Conservation (phyloP, 495 filamentous ascomycete genomes). For the Penicillium taxi region DNA sequence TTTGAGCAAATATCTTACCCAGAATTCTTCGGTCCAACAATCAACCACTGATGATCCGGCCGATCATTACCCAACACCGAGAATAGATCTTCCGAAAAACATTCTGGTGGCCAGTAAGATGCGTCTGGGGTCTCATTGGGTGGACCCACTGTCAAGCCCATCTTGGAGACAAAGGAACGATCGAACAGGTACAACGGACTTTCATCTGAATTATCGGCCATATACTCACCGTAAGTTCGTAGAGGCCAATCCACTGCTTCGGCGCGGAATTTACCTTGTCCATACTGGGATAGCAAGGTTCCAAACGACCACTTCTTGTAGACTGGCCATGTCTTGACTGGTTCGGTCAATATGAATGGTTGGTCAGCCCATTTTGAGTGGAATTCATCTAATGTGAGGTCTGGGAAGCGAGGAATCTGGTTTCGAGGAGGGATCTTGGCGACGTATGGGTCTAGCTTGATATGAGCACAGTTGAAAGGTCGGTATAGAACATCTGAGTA, state of each 20-base stretch:
- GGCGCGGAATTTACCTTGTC: constrained; percentile 65
- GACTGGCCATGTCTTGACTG: constrained; percentile 77
- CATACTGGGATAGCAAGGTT: constrained; percentile 53
- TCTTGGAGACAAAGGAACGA: constrained; percentile 78
- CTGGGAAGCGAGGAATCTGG: constrained; percentile 57
- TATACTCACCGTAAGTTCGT: constrained; percentile 71
- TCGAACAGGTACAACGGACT: constrained; percentile 94
- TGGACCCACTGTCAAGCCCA: constrained; percentile 57
- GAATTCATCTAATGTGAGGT: constrained; percentile 69
- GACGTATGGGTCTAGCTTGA: constrained; percentile 55
- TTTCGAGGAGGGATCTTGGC: constrained; percentile 65
- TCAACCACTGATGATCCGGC: constrained; percentile 88
- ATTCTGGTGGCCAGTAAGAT: constrained; percentile 75
- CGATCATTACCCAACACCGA: constrained; percentile 68
- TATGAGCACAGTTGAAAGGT: constrained; percentile 83
- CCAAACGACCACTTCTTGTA: constrained; percentile 67
- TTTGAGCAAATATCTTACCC: no score
- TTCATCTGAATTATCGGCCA: constrained; percentile 76
- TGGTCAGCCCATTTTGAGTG: constrained; percentile 63
- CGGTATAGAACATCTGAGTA: constrained; percentile 88
- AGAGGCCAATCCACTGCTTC: constrained; percentile 93
- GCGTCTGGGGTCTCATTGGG: constrained; percentile 35
- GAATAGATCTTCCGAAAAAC: constrained; percentile 87
- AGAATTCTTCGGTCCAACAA: constrained; percentile 80
- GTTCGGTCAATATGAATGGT: constrained; percentile 82